A percentile compares a stretch with the other conserved stretches of the same genome.
Evolutionary conservation across 208 protist genomes (phyloP).

Genomic region (Acanthamoeba triangularis): DNA sequence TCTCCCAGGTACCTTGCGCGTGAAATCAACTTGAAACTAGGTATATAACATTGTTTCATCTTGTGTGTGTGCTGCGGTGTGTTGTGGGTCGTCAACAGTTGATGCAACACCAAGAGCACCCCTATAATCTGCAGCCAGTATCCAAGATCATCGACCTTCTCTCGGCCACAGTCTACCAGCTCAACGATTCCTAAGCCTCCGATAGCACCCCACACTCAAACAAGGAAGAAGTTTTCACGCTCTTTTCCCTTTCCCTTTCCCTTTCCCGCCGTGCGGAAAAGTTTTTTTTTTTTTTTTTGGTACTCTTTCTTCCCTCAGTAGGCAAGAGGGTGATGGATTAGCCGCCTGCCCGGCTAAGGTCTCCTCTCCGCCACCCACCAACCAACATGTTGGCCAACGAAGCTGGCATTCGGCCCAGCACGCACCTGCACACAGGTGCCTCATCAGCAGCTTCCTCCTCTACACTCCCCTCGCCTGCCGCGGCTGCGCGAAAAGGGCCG

Average conservation of each 20-base stretch:
- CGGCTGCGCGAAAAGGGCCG: not conserved
- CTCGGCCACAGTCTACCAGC: not conserved
- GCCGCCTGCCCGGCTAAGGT: no score
- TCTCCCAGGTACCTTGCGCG: not conserved
- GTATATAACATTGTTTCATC: not conserved
- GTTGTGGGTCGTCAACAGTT: not conserved
- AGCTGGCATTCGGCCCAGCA: not conserved
- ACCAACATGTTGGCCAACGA: not conserved
- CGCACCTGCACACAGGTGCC: not conserved
- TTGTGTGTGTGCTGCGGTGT: not conserved
- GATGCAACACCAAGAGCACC: slow-evolving; percentile 49
- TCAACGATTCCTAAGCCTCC: not conserved
- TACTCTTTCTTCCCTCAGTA: no score
- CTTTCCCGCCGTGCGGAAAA: no score
- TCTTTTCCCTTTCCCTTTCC: no score
- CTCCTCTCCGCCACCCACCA: not conserved
- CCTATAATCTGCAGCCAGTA: slow-evolving; percentile 50
- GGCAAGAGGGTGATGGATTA: no score
- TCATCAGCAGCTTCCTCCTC: not conserved
- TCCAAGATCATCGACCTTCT: slow-evolving; percentile 44
- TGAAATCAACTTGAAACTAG: not conserved
- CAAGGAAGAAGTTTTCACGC: no score
- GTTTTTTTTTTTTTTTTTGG: no score
- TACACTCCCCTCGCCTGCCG: not conserved
- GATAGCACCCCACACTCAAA: no score